Percentiles rank a stretch among this genome's conserved stretches.
phyloP scores from a whole-genome alignment of 331 rosid species.

The Pyrus hybrid region DNA sequence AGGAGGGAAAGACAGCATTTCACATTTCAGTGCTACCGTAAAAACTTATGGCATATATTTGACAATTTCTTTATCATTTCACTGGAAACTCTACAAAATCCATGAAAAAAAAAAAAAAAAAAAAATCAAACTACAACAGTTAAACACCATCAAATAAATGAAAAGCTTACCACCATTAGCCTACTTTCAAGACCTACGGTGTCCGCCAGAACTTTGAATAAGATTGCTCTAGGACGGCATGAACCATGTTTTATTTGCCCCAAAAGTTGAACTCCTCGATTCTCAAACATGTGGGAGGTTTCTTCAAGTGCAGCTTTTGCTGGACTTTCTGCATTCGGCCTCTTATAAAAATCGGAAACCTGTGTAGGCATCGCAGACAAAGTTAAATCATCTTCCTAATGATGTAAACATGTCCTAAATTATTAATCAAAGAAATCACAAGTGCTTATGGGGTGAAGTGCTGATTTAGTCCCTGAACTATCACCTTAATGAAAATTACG shows the following conservation, averaged over 20 bases:
- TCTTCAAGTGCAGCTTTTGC: conserved; percentile 85
- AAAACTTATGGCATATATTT: conserved; percentile 1
- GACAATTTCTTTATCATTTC: not conserved
- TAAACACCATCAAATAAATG: conserved; percentile 9
- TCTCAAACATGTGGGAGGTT: conserved; percentile 71
- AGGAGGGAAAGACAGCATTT: conserved; percentile 11
- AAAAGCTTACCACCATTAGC: conserved; percentile 78
- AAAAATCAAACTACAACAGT: not conserved
- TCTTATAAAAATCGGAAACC: conserved; percentile 85
- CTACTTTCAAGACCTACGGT: conserved; percentile 90
- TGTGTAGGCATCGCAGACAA: conserved; percentile 21
- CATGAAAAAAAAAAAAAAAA: not conserved
- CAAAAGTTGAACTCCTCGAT: conserved; percentile 80
- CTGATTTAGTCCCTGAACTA: no score
- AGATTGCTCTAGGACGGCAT: conserved; percentile 87
- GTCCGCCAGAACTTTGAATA: conserved; percentile 92
- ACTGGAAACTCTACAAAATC: not conserved
- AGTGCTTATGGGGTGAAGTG: no score
- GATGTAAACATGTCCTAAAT: not conserved
- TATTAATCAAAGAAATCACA: not conserved
- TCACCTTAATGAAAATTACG: no score
- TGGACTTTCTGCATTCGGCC: conserved; percentile 81
- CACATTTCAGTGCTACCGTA: conserved; percentile 9
- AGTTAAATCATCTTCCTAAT: not conserved
- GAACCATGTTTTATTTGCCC: conserved; percentile 96